Percentiles rank a stretch among this genome's conserved stretches.
phyloP scores from a whole-genome alignment of 768 basidiomycete species.

The Rhizopogon roseolus region DNA sequence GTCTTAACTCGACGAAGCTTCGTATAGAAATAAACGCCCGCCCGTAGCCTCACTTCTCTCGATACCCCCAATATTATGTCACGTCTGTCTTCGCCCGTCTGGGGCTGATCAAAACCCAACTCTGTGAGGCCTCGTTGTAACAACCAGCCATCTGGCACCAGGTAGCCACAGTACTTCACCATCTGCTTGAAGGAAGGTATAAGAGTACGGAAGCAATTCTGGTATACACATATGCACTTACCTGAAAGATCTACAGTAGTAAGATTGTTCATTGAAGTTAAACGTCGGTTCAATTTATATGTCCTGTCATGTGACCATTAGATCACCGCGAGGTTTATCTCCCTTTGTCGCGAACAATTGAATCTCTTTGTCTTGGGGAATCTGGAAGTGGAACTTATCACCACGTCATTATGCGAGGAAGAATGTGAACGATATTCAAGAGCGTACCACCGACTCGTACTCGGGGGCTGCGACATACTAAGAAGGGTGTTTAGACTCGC shows the following conservation, averaged over 20 bases:
- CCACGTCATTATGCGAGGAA: no score
- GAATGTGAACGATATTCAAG: no score
- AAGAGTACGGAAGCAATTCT: neutral
- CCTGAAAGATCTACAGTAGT: neutral
- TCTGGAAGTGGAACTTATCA: no score
- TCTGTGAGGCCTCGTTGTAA: neutral
- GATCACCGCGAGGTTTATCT: no score
- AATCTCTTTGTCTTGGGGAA: no score
- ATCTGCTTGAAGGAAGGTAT: neutral
- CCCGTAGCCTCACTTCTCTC: neutral
- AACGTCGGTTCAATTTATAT: no score
- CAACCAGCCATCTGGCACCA: neutral
- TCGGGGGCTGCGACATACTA: slow-evolving; percentile 47
- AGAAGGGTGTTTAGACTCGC: neutral
- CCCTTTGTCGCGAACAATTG: no score
- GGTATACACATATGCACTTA: neutral
- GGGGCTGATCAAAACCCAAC: neutral
- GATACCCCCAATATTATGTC: neutral
- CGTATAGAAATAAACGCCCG: neutral
- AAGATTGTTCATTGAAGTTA: no score
- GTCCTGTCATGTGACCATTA: no score
- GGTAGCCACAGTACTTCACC: neutral
- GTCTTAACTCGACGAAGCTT: neutral
- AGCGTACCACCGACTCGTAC: no score
- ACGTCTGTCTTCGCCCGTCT: neutral